Evolutionary conservation across 2,329 filamentous ascomycete genomes (phyloP).

Genomic region (Talaromyces sp.): DNA sequence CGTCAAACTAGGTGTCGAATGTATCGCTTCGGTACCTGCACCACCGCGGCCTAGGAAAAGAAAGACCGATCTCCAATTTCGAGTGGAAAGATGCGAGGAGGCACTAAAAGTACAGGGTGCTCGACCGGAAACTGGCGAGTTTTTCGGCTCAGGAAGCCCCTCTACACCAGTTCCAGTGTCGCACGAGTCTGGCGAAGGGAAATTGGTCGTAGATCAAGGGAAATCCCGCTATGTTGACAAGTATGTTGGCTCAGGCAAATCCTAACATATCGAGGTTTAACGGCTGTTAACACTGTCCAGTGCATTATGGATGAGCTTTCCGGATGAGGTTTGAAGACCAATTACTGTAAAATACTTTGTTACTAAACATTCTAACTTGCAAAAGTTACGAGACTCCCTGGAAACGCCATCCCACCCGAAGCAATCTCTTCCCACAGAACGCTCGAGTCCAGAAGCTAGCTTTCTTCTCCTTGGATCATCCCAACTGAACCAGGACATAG

Average conservation of each 20-base stretch:
- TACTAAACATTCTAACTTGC: not conserved
- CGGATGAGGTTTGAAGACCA: not conserved
- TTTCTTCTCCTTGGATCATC: not conserved
- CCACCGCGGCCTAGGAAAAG: not conserved
- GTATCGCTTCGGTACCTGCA: not conserved
- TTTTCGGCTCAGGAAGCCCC: not conserved
- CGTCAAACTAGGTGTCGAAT: not conserved
- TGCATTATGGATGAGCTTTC: not conserved
- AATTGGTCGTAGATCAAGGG: not conserved
- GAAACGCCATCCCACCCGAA: not conserved
- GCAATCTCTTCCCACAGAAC: not conserved
- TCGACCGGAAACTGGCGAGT: not conserved
- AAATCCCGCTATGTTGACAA: not conserved
- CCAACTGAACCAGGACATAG: not conserved
- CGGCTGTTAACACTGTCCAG: not conserved
- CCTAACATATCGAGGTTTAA: not conserved
- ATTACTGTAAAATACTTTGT: not conserved
- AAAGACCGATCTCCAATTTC: not conserved
- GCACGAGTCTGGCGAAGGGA: not conserved
- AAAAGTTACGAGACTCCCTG: not conserved
- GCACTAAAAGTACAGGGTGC: not conserved
- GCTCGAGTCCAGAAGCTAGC: not conserved
- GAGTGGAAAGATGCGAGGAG: not conserved
- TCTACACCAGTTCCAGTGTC: not conserved
- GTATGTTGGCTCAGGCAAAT: not conserved